Evolutionary conservation across 73 alveolate genomes (phyloP), one percentile per base, ranked within the genome.

Genomic region (Blepharisma japonicum): DNA sequence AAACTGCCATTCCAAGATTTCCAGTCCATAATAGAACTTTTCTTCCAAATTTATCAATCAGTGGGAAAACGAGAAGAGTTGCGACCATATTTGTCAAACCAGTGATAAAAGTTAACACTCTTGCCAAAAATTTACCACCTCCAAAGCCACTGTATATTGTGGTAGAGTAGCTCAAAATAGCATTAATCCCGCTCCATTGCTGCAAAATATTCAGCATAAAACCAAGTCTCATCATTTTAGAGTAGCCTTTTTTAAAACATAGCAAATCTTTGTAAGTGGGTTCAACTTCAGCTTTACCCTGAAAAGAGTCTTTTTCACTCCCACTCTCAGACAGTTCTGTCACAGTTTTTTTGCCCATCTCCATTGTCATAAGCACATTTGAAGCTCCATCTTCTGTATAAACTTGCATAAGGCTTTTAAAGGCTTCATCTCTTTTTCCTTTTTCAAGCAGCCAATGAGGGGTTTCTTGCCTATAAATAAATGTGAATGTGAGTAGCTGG

Each of bases 131-230:
- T 20, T 8, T 25, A 61, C 47, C 23, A 9, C 38, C 49, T 3
- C 74, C 74, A 20, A 61, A 18, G 14, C 23, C 74, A 14, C 23
- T 11, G 23, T 20, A 61, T 2, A 61, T 61, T 14, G 39, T 20
- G 47, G 46, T 18, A 1, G 74, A 61, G 48, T 61, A 61, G 23
- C 14, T 18, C 18, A 61, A 8, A 18, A 25, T 39, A 1, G 74
- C 74, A 61, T 61, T 61, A 61, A 61, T 25, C 23, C 74, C 74
- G 11, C 47, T 14, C n/a, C 14, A 61, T 61, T 61, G 74, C 47
- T 61, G 74, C 39, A 61, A 20, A 61, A 61, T 25, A 8, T 39
- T 39, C 14, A 61, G 48, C 38, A 61, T 61, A 39, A 61, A 14
- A 1, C 74, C 74, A 25, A 61, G 14, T 5, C 74, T 61, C 14